Conservation (phyloP, 2,329 filamentous ascomycete species). For the Nemania sp. region DNA sequence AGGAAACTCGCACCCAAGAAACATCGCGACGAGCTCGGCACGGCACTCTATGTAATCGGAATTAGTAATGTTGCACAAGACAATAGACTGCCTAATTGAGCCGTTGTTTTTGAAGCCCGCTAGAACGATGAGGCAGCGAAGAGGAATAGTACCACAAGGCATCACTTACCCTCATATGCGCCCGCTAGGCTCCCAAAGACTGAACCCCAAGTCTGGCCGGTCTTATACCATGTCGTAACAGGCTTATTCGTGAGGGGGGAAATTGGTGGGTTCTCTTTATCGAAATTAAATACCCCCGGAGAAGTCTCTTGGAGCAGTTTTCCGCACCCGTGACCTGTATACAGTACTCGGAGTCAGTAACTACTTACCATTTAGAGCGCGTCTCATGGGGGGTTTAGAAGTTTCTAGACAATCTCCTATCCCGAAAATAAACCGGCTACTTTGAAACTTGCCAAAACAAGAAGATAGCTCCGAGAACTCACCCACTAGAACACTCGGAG, state of each 20-base stretch:
- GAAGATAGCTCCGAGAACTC: too few relatives aligned
- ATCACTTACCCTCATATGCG: slow-evolving; percentile 73
- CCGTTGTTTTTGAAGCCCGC: neutral
- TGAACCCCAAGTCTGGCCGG: slow-evolving; percentile 92
- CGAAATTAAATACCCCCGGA: slow-evolving; percentile 88
- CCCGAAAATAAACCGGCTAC: too few relatives aligned
- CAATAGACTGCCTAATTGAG: neutral
- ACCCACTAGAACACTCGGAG: too few relatives aligned
- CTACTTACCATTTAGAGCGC: too few relatives aligned
- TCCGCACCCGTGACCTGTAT: slow-evolving; percentile 86
- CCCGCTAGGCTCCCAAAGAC: slow-evolving; percentile 90
- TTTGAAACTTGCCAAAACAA: too few relatives aligned
- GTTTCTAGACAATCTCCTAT: too few relatives aligned
- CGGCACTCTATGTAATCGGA: slow-evolving; percentile 75
- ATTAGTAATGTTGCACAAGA: slow-evolving; percentile 11
- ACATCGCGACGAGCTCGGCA: slow-evolving; percentile 94
- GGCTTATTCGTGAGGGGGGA: slow-evolving; percentile 84
- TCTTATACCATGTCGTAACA: slow-evolving; percentile 90
- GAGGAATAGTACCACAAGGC: neutral
- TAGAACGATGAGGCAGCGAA: neutral
- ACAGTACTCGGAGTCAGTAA: too few relatives aligned
- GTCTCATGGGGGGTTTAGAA: too few relatives aligned
- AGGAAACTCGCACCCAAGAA: slow-evolving; percentile 84
- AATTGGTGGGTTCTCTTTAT: slow-evolving; percentile 81
- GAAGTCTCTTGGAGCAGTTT: slow-evolving; percentile 93